phyloP scores from a whole-genome alignment of 352 stramenopile species.

The Globisporangium acanthophoron region DNA sequence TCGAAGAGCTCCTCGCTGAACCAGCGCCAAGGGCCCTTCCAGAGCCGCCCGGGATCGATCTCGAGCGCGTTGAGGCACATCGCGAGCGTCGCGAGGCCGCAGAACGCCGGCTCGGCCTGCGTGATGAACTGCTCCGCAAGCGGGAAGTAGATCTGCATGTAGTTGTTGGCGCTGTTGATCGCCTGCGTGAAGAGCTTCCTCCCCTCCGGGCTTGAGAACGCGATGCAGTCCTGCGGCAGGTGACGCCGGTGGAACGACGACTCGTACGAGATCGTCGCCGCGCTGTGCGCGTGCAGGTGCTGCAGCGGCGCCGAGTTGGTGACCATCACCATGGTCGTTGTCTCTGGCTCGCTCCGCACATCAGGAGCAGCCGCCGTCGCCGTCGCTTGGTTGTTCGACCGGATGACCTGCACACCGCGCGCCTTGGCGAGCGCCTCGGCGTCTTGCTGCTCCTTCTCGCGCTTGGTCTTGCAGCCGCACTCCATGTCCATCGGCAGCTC shows the following conservation, averaged over 20 bases:
- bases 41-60: slow-evolving; percentile 68
- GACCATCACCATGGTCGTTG: neutral
- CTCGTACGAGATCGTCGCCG: slow-evolving; percentile 13
- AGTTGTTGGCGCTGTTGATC: slow-evolving; percentile 36
- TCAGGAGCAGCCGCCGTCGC: neutral
- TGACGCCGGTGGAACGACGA: slow-evolving; percentile 80
- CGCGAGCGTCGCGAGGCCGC: slow-evolving; percentile 76
- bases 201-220: slow-evolving; percentile 83
- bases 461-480: slow-evolving; percentile 40
- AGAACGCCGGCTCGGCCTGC: slow-evolving; percentile 91
- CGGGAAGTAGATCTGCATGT: slow-evolving; percentile 92
- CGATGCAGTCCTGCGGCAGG: slow-evolving; percentile 71
- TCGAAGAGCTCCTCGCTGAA: slow-evolving; percentile 84
- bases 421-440: slow-evolving; percentile 21
- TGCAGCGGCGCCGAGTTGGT: neutral
- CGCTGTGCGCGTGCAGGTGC: neutral
- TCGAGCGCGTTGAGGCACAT: slow-evolving; percentile 80
- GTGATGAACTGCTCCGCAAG: slow-evolving; percentile 88
- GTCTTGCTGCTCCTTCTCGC: slow-evolving; percentile 32
- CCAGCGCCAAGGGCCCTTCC: slow-evolving; percentile 79
- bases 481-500: slow-evolving; percentile 45
- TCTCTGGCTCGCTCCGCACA: neutral
- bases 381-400: neutral
- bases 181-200: slow-evolving; percentile 80
- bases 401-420: neutral